Percentiles rank a stretch among this genome's conserved stretches.
Evolutionary conservation across 202 grass and related monocot genomes (phyloP).

Genomic region (Sporobolus alterniflorus): DNA sequence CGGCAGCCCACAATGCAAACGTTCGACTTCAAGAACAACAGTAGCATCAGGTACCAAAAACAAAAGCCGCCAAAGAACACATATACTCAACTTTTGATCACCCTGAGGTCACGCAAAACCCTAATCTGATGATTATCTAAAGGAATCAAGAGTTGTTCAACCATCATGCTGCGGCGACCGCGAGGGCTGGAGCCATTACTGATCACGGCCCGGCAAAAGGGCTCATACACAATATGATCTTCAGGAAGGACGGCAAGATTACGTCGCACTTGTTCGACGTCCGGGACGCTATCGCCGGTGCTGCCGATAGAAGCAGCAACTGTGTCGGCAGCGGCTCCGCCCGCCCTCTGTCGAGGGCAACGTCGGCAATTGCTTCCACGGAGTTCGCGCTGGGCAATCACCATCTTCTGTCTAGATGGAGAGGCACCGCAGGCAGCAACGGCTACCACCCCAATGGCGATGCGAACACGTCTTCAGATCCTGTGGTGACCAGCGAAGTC

Average conservation of each 20-base stretch:
- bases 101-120: constrained; percentile 7
- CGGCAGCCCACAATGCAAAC: constrained; percentile 50
- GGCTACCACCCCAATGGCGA: constrained; percentile 32
- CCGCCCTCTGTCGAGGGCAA: constrained; percentile 30
- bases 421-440: constrained; percentile 24
- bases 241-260: constrained; percentile 63
- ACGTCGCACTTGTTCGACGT: constrained; percentile 61
- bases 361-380: background rate
- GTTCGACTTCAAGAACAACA: constrained; percentile 67
- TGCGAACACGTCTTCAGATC: constrained; percentile 36
- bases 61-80: background rate
- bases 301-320: constrained; percentile 19
- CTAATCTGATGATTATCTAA: constrained; percentile 14
- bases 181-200: constrained; percentile 29
- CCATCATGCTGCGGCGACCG: constrained; percentile 37
- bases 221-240: constrained; percentile 76
- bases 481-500: constrained; percentile 25
- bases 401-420: constrained; percentile 20
- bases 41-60: constrained; percentile 53
- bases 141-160: constrained; percentile 74
- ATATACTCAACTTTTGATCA: background rate
- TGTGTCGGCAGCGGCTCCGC: constrained; percentile 57
- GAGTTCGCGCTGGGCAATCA: background rate
- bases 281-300: constrained; percentile 37
- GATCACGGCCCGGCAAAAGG: constrained; percentile 56